Base-by-base conservation (phyloP, 2,329 filamentous ascomycete genomes). In the Tolypocladium guangdongense region DNA sequence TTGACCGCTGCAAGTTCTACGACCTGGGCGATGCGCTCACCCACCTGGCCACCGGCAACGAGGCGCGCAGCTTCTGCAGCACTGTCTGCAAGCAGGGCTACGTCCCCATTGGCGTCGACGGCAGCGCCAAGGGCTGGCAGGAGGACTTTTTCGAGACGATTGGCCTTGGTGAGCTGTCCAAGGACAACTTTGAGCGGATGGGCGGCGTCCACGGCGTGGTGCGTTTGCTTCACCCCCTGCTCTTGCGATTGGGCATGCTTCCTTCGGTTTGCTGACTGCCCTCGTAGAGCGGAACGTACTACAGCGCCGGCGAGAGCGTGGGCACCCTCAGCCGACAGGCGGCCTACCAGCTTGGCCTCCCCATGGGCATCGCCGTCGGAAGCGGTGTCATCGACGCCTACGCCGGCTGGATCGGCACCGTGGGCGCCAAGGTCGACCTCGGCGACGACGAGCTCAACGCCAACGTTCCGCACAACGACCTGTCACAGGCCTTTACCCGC, bases 331-430 rank as follows among this genome's bases (percentile, higher is more conserved):
- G 87, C 63, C 86, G 92, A 58, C 87, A 87, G 64, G 91, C 93
- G 7, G 89, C 87, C 18, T 72, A 77, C 49, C 87, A 96, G 59
- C 82, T 99, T 56, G 92, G 93, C 8, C 79, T 99, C 3, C 86
- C 86, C 6, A 78, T 86, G 22, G 92, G 91, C 39, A 93, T 96
- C 61, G 90, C 93, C 20, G 87, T 99, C 53, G 93, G 93, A 52
- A 95, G 90, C 64, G 91, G 91, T 69, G 93, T 99, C 58, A 99
- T 99, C 65, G 93, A 99, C 68, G 93, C 93, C 20, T 99, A 99
- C 64, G 93, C 93, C 55, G 93, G 93, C 58, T 99, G 93, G 93
- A 93, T 99, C 61, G 93, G 93, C 56, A 97, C 93, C 1, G 93
- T 99, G n/a, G 93, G 93, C 55, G 92, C 93, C 56, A 96, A 96